Evolutionary conservation across 352 stramenopile species (phyloP).

Genomic region (Phytopythium mirpurense): DNA sequence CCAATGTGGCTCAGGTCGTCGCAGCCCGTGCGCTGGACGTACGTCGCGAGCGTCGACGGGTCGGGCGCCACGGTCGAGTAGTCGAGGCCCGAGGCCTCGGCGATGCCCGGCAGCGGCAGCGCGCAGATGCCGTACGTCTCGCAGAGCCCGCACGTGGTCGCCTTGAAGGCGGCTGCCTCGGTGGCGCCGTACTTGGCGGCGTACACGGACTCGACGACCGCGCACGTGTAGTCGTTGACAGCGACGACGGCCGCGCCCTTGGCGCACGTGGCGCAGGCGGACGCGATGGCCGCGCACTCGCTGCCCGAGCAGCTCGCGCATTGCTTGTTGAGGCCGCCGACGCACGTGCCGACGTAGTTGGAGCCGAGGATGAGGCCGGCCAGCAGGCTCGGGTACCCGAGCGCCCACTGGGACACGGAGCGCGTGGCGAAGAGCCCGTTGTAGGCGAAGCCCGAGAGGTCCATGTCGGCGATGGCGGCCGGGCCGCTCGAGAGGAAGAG

Average conservation of each 20-base stretch:
- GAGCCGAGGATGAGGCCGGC: slow-evolving; percentile 47
- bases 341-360: slow-evolving; percentile 47
- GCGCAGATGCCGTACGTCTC: slow-evolving; percentile 45
- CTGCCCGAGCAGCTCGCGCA: slow-evolving; percentile 34
- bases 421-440: slow-evolving; percentile 67
- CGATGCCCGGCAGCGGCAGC: slow-evolving; percentile 46
- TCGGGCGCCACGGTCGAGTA: slow-evolving; percentile 33
- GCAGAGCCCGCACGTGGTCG: slow-evolving; percentile 42
- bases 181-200: slow-evolving; percentile 28
- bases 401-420: slow-evolving; percentile 52
- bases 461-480: slow-evolving; percentile 30
- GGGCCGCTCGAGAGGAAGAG: slow-evolving; percentile 27
- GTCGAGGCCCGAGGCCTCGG: slow-evolving; percentile 54
- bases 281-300: slow-evolving; percentile 27
- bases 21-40: slow-evolving; percentile 62
- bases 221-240: slow-evolving; percentile 37
- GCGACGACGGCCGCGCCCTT: slow-evolving; percentile 31
- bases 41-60: slow-evolving; percentile 27
- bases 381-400: slow-evolving; percentile 69
- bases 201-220: slow-evolving; percentile 35
- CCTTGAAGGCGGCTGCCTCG: slow-evolving; percentile 29
- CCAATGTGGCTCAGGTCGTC: slow-evolving; percentile 52
- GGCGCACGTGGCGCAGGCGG: slow-evolving; percentile 32
- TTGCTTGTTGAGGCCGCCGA: slow-evolving; percentile 31
- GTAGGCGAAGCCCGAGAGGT: slow-evolving; percentile 61